These are phyloP conservation scores for Diutina pseudorugosa DNA, from an alignment of 1,139 yeast genomes.

Conservation along the genomic window DNA sequence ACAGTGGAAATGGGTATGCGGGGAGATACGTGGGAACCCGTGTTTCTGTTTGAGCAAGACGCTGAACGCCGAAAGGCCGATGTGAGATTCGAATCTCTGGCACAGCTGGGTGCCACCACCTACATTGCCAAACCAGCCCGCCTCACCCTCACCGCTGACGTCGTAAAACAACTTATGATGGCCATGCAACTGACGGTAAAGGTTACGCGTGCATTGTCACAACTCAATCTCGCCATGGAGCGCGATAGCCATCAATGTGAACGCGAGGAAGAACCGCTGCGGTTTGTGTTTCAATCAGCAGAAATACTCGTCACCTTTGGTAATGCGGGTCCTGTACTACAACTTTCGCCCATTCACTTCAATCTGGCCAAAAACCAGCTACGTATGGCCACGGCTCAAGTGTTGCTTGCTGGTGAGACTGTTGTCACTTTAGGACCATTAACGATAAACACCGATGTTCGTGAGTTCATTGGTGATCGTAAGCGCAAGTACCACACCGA, in stretches of 20 bases:
- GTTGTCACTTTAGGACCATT: neutral
- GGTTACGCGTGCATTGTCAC: neutral
- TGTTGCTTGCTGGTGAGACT: neutral
- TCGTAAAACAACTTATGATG: neutral
- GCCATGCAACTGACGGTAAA: neutral
- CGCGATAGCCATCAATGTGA: conserved; percentile 2
- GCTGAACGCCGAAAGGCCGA: conserved; percentile 24
- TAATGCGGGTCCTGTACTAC: neutral
- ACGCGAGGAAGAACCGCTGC: neutral
- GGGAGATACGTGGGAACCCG: conserved; percentile 10
- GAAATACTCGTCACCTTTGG: neutral
- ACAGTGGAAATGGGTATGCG: conserved; percentile 13
- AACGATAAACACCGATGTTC: neutral
- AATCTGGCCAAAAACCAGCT: neutral
- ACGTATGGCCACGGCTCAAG: neutral
- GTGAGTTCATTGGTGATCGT: neutral
- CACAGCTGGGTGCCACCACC: conserved; percentile 17
- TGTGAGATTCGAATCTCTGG: conserved; percentile 35
- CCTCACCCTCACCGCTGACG: neutral
- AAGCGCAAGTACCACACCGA: neutral
- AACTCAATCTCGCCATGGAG: neutral
- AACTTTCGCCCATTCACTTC: neutral
- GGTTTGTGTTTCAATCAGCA: neutral
- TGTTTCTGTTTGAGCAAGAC: neutral
- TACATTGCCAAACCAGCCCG: conserved; percentile 32